phyloP scores from a whole-genome alignment of 805 yeast species.

The Babjeviella inositovora region DNA sequence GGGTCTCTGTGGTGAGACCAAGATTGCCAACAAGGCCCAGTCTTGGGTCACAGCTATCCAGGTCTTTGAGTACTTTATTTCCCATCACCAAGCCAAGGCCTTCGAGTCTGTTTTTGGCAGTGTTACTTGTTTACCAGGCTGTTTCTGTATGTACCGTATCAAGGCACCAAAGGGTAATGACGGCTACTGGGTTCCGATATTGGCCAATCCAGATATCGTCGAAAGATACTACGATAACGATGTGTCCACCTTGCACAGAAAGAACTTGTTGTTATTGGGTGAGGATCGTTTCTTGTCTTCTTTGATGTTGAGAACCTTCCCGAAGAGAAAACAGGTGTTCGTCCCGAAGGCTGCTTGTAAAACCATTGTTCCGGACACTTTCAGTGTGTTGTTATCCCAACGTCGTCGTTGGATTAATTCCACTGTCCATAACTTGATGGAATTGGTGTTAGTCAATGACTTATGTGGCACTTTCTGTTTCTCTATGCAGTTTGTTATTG shows the following conservation, averaged over 20 bases:
- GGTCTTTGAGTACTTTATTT: conserved; percentile 84
- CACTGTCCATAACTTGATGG: conserved; percentile 85
- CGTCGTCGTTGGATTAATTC: conserved; percentile 97
- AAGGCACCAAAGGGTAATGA: conserved; percentile 73
- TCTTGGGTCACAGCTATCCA: conserved; percentile 91
- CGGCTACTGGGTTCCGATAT: conserved; percentile 84
- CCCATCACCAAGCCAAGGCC: conserved; percentile 90
- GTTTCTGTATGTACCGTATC: conserved; percentile 85
- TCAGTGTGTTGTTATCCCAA: conserved; percentile 70
- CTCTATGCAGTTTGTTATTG: conserved; percentile 86
- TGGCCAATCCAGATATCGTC: conserved; percentile 87
- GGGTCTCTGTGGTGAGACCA: conserved; percentile 95
- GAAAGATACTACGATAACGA: conserved; percentile 83
- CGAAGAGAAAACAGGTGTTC: conserved; percentile 75
- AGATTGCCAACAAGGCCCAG: conserved; percentile 66
- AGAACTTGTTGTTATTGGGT: conserved; percentile 73
- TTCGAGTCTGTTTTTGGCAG: conserved; percentile 92
- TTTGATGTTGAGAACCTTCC: conserved; percentile 77
- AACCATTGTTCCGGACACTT: conserved; percentile 76
- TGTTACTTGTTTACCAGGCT: conserved; percentile 92
- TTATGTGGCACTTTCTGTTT: conserved; percentile 90
- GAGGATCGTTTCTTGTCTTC: conserved; percentile 82
- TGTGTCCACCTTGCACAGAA: conserved; percentile 69
- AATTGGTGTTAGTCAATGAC: conserved; percentile 68
- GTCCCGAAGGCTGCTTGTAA: conserved; percentile 87